A percentile compares a stretch with the other conserved stretches of the same genome.
phyloP scores from a whole-genome alignment of 1,139 yeast species.

The Komagataea norvegica region DNA sequence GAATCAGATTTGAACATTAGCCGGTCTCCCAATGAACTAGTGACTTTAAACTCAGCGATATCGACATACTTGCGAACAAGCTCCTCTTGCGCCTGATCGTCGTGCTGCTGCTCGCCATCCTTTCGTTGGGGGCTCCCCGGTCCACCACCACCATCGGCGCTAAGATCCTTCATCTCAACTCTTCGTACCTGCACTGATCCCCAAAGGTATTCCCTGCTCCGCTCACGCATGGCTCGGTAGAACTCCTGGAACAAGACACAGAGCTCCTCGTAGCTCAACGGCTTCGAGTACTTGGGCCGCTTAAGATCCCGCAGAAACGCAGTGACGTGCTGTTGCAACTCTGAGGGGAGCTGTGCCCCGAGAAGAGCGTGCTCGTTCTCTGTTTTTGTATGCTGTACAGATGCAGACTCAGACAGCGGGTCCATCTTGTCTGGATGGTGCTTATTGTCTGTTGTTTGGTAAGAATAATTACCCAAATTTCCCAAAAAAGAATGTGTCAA shows the following conservation, averaged over 20 bases:
- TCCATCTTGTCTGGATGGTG: too few species aligned
- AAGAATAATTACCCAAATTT: background rate
- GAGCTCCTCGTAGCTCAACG: conserved; percentile 48
- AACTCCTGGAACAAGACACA: conserved; percentile 51
- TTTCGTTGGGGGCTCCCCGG: conserved; percentile 5
- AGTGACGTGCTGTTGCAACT: conserved; percentile 10
- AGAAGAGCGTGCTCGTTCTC: background rate
- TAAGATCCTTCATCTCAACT: conserved; percentile 11
- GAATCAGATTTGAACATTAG: conserved; percentile 16
- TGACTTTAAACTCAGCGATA: conserved; percentile 17
- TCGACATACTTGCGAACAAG: conserved; percentile 13
- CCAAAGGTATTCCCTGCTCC: conserved; percentile 15
- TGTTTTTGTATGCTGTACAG: background rate
- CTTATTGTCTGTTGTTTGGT: too few species aligned
- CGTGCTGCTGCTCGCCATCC: conserved; percentile 7
- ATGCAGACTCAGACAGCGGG: background rate
- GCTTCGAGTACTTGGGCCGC: conserved; percentile 51
- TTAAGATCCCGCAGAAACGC: conserved; percentile 44
- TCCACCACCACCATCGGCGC: background rate
- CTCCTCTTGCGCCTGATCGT: conserved; percentile 6
- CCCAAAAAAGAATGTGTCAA: background rate
- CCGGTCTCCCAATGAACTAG: conserved; percentile 12
- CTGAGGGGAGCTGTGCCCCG: conserved; percentile 12
- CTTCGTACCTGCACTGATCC: conserved; percentile 13
- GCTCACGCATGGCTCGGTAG: conserved; percentile 29